Base-by-base conservation (phyloP, 176 grass and related monocot genomes). In the maize (Zea mays) region DNA sequence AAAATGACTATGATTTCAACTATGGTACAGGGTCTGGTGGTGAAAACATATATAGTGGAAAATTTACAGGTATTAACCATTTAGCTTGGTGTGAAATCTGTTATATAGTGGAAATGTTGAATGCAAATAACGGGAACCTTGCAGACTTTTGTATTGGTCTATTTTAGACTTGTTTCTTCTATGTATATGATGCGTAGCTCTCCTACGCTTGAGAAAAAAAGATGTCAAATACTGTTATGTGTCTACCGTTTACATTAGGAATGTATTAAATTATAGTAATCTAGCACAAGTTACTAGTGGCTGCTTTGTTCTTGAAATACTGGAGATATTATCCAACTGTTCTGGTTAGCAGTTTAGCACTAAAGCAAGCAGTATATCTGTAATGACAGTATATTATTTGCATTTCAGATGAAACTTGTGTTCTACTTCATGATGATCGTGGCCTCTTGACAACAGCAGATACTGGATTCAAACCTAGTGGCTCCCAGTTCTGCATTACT, bases 401-500 rank as follows among this genome's bases (percentile, higher is more conserved):
- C 14, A 62, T 93, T 83, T 86, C 92, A 99, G 96, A 99, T 93
- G 92, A 99, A 86, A 89, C 89, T 79, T 89, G 88, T 87, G 49
- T 52, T 17, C 84, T 90, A 45, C 72, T 52, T 14, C 96, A 99
- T 89, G 88, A 99, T 88, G 79, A 83, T 51, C 74, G 88, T 73
- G 96, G 96, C 75, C 77, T 99, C 63, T 67, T 99, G 52, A 95
- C 96, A 41, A 99, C 92, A 76, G 92, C 92, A 84, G 94, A 95
- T 82, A 90, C 85, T 84, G 89, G 94, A 27, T 52, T 75, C 61
- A 81, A 86, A 52, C 66, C 89, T 65, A 93, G 91, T 88, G 92
- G 92, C n/a, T 91, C 90, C 35, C 96, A 99, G 79, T 99, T 99
- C 73, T 95, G 92, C 77, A 99, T 99, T 80, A 99, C 96, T 79